Evolutionary conservation across 768 basidiomycete species (phyloP), one percentile per base, ranked within the genome.

Genomic region (Termitomyces sp.): DNA sequence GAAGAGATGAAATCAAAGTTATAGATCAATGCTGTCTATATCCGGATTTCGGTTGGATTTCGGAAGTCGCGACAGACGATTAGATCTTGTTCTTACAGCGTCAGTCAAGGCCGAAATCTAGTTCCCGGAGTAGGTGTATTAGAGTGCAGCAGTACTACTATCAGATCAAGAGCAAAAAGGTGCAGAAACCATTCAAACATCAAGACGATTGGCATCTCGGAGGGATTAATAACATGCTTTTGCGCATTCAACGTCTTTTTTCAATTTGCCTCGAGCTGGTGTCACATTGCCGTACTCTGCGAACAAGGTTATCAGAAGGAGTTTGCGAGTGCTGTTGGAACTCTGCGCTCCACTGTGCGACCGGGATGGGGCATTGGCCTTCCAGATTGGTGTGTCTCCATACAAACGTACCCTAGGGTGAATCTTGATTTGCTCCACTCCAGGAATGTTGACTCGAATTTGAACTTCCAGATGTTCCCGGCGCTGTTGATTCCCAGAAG

Each of bases 381-480:
- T 89, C 68, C 86, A 88, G 70, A 83, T 82, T 23, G 84, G 87
- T 87, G 63, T 13, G 72, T 58, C 23, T 43, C 32, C 6, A n/a
- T 49, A 20, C 12, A 1, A 18, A 18, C n/a, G 41, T 33, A 18
- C 10, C 23, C 1, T 20, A 6, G 43, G 52, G 49, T 32, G 40
- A 56, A 28, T 4, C 18, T 14, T 30, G 49, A 35, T 20, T 47
- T 10, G 16, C n/a, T n/a, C n/a, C n/a, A n/a, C n/a, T n/a, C n/a
- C n/a, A n/a, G n/a, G n/a, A n/a, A n/a, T n/a, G n/a, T n/a, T n/a
- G n/a, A n/a, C 53, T 77, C 71, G n/a, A 78, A 76, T 41, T 68
- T 90, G 57, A 78, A 75, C 88, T 88, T 2, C 72, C 75, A 61
- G 87, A 88, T 67, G 70, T 89, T 40, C 78, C 86, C 0, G 81